Evolutionary conservation across 2,329 filamentous ascomycete species (phyloP).

Genomic region (Blastomyces silverae): DNA sequence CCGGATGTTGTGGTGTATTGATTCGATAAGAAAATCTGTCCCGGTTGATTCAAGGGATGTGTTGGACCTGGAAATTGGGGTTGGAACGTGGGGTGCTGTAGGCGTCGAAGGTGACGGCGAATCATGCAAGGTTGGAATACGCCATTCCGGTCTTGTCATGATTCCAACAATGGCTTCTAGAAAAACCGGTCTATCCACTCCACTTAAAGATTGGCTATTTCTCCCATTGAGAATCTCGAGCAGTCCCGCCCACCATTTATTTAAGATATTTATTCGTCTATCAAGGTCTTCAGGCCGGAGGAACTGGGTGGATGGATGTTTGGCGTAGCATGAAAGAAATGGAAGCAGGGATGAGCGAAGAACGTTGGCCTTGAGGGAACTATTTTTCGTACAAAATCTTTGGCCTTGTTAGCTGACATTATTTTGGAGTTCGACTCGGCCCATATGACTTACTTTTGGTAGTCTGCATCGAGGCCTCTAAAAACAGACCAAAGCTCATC

Average conservation of each 20-base stretch:
- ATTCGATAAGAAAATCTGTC: constrained; percentile 63
- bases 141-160: constrained; percentile 87
- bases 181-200: constrained; percentile 73
- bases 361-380: constrained; percentile 65
- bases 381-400: constrained; percentile 66
- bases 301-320: constrained; percentile 58
- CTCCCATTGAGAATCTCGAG: constrained; percentile 73
- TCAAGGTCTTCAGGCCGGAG: constrained; percentile 76
- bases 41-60: constrained; percentile 55
- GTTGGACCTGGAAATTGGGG: constrained; percentile 44
- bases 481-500: constrained; percentile 66
- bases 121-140: constrained; percentile 57
- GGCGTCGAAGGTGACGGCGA: constrained; percentile 47
- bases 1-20: constrained; percentile 79
- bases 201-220: constrained; percentile 68
- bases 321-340: constrained; percentile 64
- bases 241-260: constrained; percentile 84
- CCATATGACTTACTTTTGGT: constrained; percentile 50
- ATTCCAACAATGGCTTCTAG: constrained; percentile 72
- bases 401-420: constrained; percentile 14
- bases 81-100: constrained; percentile 33
- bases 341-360: constrained; percentile 66
- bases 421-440: constrained; percentile 15
- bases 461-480: constrained; percentile 60
- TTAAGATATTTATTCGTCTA: constrained; percentile 67